phyloP scores from a whole-genome alignment of 805 yeast genomes.

The Zygosaccharomyces kombuchaensis region DNA sequence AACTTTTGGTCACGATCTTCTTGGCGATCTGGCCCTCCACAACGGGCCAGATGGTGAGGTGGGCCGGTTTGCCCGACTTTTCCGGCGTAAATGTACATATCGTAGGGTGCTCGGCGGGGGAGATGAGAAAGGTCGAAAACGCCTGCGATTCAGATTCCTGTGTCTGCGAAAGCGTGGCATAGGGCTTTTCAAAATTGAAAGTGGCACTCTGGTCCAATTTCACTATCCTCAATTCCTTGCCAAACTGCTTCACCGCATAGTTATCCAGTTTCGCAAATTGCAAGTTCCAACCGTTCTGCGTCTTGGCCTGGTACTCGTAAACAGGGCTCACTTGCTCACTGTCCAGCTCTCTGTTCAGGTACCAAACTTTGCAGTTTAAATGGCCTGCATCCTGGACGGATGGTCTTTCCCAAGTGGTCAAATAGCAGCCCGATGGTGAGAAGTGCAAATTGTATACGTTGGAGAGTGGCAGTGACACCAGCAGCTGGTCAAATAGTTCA shows the following conservation, averaged over 20 bases:
- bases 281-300: constrained; percentile 77
- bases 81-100: constrained; percentile 90
- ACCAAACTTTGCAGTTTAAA: constrained; percentile 77
- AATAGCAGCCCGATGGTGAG: constrained; percentile 80
- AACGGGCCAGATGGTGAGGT: constrained; percentile 64
- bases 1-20: constrained; percentile 79
- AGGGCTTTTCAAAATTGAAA: constrained; percentile 47
- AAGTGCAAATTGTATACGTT: constrained; percentile 81
- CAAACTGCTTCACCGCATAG: constrained; percentile 28
- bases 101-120: constrained; percentile 87
- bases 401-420: constrained; percentile 90
- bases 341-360: constrained; percentile 47
- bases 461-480: constrained; percentile 36
- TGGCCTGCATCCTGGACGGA: constrained; percentile 63
- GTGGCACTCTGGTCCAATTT: constrained; percentile 43
- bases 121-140: constrained; percentile 49
- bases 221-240: constrained; percentile 32
- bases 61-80: constrained; percentile 82
- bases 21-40: constrained; percentile 42
- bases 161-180: constrained; percentile 46
- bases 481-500: constrained; percentile 21
- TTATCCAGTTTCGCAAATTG: constrained; percentile 36
- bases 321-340: constrained; percentile 17
- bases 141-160: constrained; percentile 39
- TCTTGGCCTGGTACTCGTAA: constrained; percentile 64